These are phyloP conservation scores for Russula sp. DNA, from an alignment of 768 basidiomycete genomes.

Conservation along the genomic window DNA sequence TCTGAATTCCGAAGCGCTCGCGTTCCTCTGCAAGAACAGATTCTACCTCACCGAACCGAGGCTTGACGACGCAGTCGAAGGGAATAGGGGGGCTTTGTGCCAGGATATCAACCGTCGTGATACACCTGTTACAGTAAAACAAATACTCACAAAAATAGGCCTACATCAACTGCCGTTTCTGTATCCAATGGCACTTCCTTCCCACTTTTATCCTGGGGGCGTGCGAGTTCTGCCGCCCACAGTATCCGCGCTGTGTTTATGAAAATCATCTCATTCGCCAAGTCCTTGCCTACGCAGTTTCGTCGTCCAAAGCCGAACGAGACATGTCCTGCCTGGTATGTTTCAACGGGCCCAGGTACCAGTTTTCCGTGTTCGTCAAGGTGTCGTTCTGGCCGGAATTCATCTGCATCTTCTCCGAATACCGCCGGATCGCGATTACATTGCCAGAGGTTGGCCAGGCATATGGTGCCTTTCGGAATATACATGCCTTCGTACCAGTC, in stretches of 20 bases:
- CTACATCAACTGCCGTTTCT: constrained; percentile 6
- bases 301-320: constrained; percentile 29
- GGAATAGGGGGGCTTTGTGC: constrained; percentile 20
- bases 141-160: constrained; percentile 12
- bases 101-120: no score
- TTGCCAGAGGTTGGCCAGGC: constrained; percentile 33
- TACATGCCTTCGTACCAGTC: constrained; percentile 34
- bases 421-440: constrained; percentile 8
- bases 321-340: constrained; percentile 23
- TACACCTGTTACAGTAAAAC: background rate
- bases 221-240: constrained; percentile 27
- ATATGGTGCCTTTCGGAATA: constrained; percentile 39
- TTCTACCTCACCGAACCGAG: constrained; percentile 23
- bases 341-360: constrained; percentile 10
- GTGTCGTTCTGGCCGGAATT: constrained; percentile 30
- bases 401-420: constrained; percentile 25
- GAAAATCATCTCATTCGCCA: constrained; percentile 30
- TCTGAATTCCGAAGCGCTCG: background rate
- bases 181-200: constrained; percentile 11
- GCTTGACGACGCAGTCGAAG: constrained; percentile 28
- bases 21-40: constrained; percentile 12
- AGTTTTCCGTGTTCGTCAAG: constrained; percentile 17
- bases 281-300: constrained; percentile 29
- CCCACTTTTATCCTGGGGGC: constrained; percentile 15
- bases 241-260: constrained; percentile 28